These are phyloP conservation scores for Iodosphaeria phyllophila DNA, from an alignment of 2,329 filamentous ascomycete species.

Conservation along the genomic window DNA sequence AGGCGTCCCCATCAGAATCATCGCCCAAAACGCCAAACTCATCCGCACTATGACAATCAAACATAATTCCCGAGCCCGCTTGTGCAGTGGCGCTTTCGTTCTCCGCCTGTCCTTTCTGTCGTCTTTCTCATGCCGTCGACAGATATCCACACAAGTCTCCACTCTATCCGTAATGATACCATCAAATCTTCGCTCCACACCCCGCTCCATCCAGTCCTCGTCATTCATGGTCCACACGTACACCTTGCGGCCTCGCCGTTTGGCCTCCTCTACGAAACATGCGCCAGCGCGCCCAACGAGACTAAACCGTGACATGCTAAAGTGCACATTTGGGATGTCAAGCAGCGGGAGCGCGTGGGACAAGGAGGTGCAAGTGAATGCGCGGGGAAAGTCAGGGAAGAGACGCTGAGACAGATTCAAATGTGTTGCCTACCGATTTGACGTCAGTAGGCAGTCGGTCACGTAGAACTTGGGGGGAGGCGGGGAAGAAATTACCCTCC, in stretches of 20 bases:
- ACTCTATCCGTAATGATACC: slow-evolving; percentile 85
- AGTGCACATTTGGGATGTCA: slow-evolving; percentile 44
- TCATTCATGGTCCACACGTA: slow-evolving; percentile 82
- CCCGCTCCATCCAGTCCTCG: slow-evolving; percentile 64
- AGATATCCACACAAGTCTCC: no score
- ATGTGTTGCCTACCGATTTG: slow-evolving; percentile 45
- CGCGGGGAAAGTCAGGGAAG: slow-evolving; percentile 42
- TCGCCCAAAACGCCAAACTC: no score
- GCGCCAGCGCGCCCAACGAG: slow-evolving; percentile 50
- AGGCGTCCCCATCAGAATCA: no score
- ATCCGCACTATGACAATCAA: no score
- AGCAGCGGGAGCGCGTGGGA: slow-evolving; percentile 57
- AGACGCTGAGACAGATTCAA: slow-evolving; percentile 41
- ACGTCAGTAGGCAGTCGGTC: no score
- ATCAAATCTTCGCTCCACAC: slow-evolving; percentile 46
- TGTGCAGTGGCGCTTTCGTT: no score
- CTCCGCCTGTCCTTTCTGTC: no score
- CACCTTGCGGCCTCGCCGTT: slow-evolving; percentile 35
- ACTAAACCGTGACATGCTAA: slow-evolving; percentile 56
- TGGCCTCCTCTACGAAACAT: slow-evolving; percentile 45
- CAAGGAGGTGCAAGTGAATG: slow-evolving; percentile 50
- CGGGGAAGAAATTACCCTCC: slow-evolving; percentile 36
- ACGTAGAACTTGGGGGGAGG: not conserved
- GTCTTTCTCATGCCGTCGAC: no score
- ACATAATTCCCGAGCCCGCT: no score